Evolutionary conservation across 768 basidiomycete species (phyloP).

Genomic region (Candolleomyces efflorescens): DNA sequence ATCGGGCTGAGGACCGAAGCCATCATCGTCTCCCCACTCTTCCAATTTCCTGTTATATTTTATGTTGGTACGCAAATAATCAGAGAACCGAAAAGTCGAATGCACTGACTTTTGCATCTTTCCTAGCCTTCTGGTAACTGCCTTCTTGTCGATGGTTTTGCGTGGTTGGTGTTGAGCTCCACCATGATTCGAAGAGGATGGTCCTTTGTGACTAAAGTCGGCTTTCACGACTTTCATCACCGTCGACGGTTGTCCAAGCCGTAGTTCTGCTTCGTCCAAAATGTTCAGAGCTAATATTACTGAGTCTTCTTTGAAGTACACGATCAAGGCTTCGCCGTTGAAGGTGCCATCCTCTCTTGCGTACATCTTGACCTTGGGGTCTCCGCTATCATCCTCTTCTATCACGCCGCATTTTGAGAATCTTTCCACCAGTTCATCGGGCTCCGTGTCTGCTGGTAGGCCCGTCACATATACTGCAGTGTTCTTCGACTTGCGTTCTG

Average conservation of each 20-base stretch:
- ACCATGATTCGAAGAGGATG: conserved; percentile 10
- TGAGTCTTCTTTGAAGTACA: conserved; percentile 97
- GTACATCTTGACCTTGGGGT: conserved; percentile 95
- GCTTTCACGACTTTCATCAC: conserved; percentile 74
- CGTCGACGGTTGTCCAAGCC: conserved; percentile 72
- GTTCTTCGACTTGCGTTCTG: conserved; percentile 78
- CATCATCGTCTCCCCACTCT: conserved; percentile 95
- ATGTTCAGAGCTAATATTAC: conserved; percentile 80
- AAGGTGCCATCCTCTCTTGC: conserved; percentile 82
- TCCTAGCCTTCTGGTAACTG: conserved; percentile 65
- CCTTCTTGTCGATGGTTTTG: conserved; percentile 75
- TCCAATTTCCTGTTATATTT: conserved; percentile 66
- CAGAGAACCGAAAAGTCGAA: not conserved
- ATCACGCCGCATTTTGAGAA: conserved; percentile 92
- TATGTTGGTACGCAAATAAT: not conserved
- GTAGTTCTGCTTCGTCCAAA: conserved; percentile 88
- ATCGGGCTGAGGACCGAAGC: conserved; percentile 71
- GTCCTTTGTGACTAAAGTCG: conserved; percentile 69
- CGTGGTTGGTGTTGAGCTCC: conserved; percentile 32
- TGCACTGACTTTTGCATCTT: conserved; percentile 78
- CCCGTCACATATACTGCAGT: conserved; percentile 89
- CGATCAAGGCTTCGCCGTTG: conserved; percentile 92
- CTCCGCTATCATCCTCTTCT: conserved; percentile 87
- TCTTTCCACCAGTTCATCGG: conserved; percentile 73
- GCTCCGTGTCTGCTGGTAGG: conserved; percentile 72